Base-by-base conservation (phyloP, 108 stramenopile species). In the Aureococcus anophagefferens region DNA sequence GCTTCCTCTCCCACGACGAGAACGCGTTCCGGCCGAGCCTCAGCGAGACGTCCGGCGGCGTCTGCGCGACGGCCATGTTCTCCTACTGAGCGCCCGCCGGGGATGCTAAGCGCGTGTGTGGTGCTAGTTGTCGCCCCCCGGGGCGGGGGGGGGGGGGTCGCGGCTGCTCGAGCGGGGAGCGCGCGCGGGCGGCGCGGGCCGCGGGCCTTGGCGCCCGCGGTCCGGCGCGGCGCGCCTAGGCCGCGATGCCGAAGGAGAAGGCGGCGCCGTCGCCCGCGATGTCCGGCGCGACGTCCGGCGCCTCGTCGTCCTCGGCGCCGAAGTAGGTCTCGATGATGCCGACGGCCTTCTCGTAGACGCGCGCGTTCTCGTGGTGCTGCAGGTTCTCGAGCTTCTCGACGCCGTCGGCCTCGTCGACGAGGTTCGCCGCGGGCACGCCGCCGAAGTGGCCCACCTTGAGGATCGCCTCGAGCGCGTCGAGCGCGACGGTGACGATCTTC, bases 271-370 rank as follows among this genome's bases (percentile, higher is more conserved):
- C 73, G 14, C 88, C 89, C 65, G 82, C 84, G 77, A 82, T 80
- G 28, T 79, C 74, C 3, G 92, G 92, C 30, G 87, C 88, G 35
- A 90, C 68, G 46, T 69, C 74, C 75, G 90, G n/a, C n/a, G n/a
- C n/a, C n/a, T 63, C 14, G 40, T 83, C 89, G 35, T 89, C 89
- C 18, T 86, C 90, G 34, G 63, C 75, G 33, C 88, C 89, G 70
- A 89, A 90, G 73, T 81, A 92, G 1, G 77, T 80, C 63, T 95
- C 94, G 70, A 93, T 86, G 66, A 95, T 82, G 30, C 71, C n/a
- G 32, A 87, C 66, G 9, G 79, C 81, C 74, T 90, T 90, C 63
- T 88, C 69, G 81, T 92, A 93, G 5, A 96, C 76, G 14, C 74
- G 81, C 33, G 88, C 82, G 68, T 79, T 88, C 36, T 84, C 79